Conservation (phyloP, 768 basidiomycete genomes). For the Ramaria rubella region DNA sequence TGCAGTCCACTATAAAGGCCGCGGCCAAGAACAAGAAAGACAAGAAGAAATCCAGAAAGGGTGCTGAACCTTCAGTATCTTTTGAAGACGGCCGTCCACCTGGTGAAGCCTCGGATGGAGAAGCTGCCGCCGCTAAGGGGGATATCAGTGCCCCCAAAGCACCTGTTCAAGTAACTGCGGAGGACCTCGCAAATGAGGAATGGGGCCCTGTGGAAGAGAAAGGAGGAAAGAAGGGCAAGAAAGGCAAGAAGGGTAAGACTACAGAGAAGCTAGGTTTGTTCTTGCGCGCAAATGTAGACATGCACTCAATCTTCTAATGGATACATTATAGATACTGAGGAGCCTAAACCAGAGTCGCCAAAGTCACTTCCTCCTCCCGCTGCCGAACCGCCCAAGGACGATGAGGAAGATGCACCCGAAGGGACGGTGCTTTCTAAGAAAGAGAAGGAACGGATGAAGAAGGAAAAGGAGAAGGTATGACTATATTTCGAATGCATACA, state of each 20-base stretch:
- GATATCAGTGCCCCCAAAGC: constrained; percentile 29
- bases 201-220: constrained; percentile 55
- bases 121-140: constrained; percentile 27
- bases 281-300: constrained; percentile 15
- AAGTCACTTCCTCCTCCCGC: constrained; percentile 22
- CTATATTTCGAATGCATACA: neutral
- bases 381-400: constrained; percentile 34
- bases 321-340: neutral
- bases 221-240: constrained; percentile 46
- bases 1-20: constrained; percentile 60
- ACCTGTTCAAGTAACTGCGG: constrained; percentile 52
- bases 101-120: constrained; percentile 26
- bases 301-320: constrained; percentile 11
- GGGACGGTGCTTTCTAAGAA: constrained; percentile 84
- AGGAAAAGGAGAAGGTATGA: constrained; percentile 87
- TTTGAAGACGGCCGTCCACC: constrained; percentile 20
- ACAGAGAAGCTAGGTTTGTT: constrained; percentile 7
- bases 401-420: constrained; percentile 43
- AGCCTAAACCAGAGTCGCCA: constrained; percentile 14
- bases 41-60: constrained; percentile 52
- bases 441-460: constrained; percentile 96
- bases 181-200: constrained; percentile 69
- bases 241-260: constrained; percentile 45
- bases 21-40: constrained; percentile 41
- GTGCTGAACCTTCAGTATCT: constrained; percentile 23